phyloP scores from a whole-genome alignment of 257 asterid genomes.

The Solanum microdontum region DNA sequence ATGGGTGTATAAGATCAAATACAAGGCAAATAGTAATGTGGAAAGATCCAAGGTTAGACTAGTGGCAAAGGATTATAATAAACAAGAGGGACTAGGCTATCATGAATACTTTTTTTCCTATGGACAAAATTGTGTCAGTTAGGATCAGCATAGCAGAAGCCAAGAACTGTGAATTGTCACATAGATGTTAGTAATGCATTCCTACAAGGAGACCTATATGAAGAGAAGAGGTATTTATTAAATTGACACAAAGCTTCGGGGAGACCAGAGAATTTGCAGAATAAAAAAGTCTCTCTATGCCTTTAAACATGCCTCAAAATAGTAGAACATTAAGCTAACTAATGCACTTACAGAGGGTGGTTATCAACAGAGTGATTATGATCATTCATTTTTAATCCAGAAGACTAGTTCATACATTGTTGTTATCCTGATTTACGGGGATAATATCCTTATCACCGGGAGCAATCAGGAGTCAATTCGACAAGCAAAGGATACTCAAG shows the following conservation, averaged over 20 bases:
- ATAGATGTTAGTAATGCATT: not conserved
- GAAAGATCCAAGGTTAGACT: not conserved
- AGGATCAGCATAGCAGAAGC: not conserved
- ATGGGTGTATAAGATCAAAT: not conserved
- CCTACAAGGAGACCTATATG: not conserved
- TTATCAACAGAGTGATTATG: not conserved
- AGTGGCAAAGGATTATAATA: not conserved
- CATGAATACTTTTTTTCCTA: too few species aligned
- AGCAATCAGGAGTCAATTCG: not conserved
- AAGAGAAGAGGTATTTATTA: not conserved
- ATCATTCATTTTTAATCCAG: not conserved
- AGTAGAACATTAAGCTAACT: not conserved
- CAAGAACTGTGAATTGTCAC: not conserved
- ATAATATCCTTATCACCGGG: not conserved
- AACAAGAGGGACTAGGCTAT: not conserved
- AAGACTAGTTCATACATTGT: not conserved
- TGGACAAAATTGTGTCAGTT: not conserved
- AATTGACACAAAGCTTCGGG: not conserved
- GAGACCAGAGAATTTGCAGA: not conserved
- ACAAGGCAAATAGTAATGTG: not conserved
- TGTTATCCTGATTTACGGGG: not conserved
- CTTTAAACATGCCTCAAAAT: not conserved
- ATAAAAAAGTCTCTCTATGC: not conserved
- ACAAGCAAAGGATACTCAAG: not conserved
- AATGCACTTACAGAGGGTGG: not conserved